These are phyloP conservation scores for Backusella parvicylindrica DNA, from an alignment of 192 early-diverging fungal genomes.

Conservation along the genomic window DNA sequence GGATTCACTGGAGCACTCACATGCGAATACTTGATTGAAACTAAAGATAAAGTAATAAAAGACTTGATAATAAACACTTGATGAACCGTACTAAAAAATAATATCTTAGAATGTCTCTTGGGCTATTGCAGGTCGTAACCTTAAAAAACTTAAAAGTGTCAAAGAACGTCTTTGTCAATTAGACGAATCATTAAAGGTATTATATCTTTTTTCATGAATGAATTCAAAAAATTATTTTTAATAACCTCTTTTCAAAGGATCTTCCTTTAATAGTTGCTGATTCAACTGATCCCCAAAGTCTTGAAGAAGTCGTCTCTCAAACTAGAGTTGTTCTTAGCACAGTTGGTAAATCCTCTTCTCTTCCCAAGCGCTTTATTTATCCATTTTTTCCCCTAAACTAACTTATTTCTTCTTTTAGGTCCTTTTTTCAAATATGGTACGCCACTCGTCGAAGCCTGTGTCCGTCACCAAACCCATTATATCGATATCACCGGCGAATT, in stretches of 20 bases:
- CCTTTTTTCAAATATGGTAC: slow-evolving; percentile 73
- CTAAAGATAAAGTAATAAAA: slow-evolving; percentile 6
- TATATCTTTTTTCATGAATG: not conserved
- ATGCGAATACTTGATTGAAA: slow-evolving; percentile 54
- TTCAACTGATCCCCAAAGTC: slow-evolving; percentile 47
- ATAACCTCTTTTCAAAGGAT: slow-evolving; percentile 9
- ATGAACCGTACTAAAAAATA: no score
- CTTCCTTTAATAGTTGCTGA: slow-evolving; percentile 71
- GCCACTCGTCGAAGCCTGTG: slow-evolving; percentile 65
- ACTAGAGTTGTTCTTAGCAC: slow-evolving; percentile 75
- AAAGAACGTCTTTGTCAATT: slow-evolving; percentile 47
- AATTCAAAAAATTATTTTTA: not conserved
- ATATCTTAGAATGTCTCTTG: slow-evolving; percentile 47
- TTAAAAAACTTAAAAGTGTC: slow-evolving; percentile 61
- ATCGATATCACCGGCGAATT: slow-evolving; percentile 85
- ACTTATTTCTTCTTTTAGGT: slow-evolving; percentile 4
- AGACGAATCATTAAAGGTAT: slow-evolving; percentile 44
- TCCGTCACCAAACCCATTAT: slow-evolving; percentile 75
- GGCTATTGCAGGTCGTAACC: slow-evolving; percentile 77
- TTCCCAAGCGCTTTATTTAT: no score
- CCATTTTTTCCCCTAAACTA: not conserved
- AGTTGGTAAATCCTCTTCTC: slow-evolving; percentile 69
- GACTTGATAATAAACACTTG: not conserved
- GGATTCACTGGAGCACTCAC: slow-evolving; percentile 78
- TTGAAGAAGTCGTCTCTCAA: slow-evolving; percentile 56